These are phyloP conservation scores for Carallia pectinifolia DNA, from an alignment of 345 rosid species.

Conservation along the genomic window DNA sequence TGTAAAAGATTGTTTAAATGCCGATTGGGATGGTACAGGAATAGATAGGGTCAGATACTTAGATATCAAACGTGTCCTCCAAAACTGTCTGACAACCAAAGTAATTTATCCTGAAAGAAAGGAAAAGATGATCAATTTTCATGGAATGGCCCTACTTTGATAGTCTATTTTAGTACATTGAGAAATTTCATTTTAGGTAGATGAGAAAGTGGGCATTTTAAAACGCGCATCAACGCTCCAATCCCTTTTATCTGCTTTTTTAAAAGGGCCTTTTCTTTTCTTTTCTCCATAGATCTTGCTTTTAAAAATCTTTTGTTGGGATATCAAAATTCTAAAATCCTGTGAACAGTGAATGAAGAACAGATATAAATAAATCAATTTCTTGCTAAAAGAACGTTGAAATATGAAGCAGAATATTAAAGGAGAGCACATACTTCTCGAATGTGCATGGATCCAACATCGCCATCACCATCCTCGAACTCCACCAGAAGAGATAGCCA, in stretches of 20 bases:
- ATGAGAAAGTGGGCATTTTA: conserved; percentile 20
- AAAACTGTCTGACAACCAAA: not conserved
- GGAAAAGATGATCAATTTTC: not conserved
- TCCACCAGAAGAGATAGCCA: conserved; percentile 87
- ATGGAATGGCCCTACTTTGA: not conserved
- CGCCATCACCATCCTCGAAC: conserved; percentile 96
- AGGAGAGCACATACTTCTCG: conserved; percentile 48
- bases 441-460: conserved; percentile 90
- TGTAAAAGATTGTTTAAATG: too few species aligned
- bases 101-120: not conserved
- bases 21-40: too few species aligned
- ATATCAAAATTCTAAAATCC: not conserved
- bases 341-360: too few species aligned
- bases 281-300: not conserved
- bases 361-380: too few species aligned
- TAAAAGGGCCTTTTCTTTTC: not conserved
- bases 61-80: too few species aligned
- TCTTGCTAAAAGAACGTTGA: not conserved
- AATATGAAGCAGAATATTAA: not conserved
- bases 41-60: too few species aligned
- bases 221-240: conserved; percentile 5
- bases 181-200: conserved; percentile 16
- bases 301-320: not conserved
- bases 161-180: conserved; percentile 10
- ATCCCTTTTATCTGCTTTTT: not conserved